phyloP scores from a whole-genome alignment of 768 basidiomycete species.

The Boletellus emodensis region DNA sequence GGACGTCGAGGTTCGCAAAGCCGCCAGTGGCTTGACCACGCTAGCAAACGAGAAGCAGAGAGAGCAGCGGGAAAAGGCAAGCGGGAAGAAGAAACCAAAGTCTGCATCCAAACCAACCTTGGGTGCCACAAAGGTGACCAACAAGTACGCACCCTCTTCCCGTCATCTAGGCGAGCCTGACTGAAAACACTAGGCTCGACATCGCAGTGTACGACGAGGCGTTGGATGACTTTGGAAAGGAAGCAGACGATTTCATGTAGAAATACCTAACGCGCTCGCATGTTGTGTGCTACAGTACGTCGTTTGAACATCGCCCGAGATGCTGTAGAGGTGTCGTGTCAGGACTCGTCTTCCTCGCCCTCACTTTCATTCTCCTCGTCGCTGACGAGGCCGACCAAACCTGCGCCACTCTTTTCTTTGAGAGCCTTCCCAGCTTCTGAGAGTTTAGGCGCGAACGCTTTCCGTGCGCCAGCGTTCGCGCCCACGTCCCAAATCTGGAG shows the following conservation, averaged over 20 bases:
- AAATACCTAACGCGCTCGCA: slow-evolving; percentile 16
- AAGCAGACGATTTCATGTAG: slow-evolving; percentile 90
- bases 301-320: not conserved
- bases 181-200: slow-evolving; percentile 53
- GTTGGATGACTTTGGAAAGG: slow-evolving; percentile 80
- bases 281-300: slow-evolving; percentile 14
- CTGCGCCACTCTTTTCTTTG: slow-evolving; percentile 60
- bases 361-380: slow-evolving; percentile 65
- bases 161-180: slow-evolving; percentile 12
- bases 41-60: slow-evolving; percentile 95
- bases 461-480: slow-evolving; percentile 75
- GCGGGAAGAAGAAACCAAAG: slow-evolving; percentile 88
- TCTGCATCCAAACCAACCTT: slow-evolving; percentile 66
- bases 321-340: not conserved
- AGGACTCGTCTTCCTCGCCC: slow-evolving; percentile 56
- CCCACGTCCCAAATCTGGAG: slow-evolving; percentile 95
- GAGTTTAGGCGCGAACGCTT: slow-evolving; percentile 78
- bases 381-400: slow-evolving; percentile 63
- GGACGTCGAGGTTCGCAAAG: slow-evolving; percentile 91
- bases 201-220: slow-evolving; percentile 82
- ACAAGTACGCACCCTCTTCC: slow-evolving; percentile 43
- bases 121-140: slow-evolving; percentile 65
- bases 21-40: slow-evolving; percentile 75
- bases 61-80: slow-evolving; percentile 78
- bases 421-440: slow-evolving; percentile 64